Evolutionary conservation across 257 asterid genomes (phyloP).

Genomic region (Catharanthus roseus): DNA sequence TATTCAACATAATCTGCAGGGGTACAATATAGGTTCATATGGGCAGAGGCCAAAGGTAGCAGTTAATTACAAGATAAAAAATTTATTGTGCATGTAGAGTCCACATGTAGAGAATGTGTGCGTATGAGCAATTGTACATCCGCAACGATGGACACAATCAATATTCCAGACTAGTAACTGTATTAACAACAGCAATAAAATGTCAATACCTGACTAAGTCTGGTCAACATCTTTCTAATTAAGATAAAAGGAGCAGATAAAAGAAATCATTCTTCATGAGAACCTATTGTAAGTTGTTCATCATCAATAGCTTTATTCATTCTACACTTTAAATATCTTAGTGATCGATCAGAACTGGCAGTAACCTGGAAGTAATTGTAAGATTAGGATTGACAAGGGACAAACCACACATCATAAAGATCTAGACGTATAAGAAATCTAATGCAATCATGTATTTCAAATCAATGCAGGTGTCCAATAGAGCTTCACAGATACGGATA

Average conservation of each 20-base stretch:
- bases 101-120: slow-evolving; percentile 19
- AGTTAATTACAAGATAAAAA: neutral
- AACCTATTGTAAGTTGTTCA: neutral
- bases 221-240: slow-evolving; percentile 1
- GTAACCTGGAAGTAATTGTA: no score
- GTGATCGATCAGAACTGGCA: no score
- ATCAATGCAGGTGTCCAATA: no score
- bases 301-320: no score
- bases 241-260: neutral
- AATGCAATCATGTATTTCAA: no score
- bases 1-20: neutral
- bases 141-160: slow-evolving; percentile 23
- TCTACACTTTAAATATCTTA: no score
- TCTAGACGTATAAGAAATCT: no score
- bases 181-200: slow-evolving; percentile 14
- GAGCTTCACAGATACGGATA: neutral
- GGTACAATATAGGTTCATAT: neutral
- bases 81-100: slow-evolving; percentile 11
- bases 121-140: slow-evolving; percentile 3
- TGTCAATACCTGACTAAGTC: slow-evolving; percentile 30
- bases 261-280: neutral
- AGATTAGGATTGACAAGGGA: no score
- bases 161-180: slow-evolving; percentile 34
- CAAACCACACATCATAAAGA: no score
- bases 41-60: neutral